These are phyloP conservation scores for Diplogelasinospora grovesii DNA, from an alignment of 495 filamentous ascomycete species.

Conservation along the genomic window DNA sequence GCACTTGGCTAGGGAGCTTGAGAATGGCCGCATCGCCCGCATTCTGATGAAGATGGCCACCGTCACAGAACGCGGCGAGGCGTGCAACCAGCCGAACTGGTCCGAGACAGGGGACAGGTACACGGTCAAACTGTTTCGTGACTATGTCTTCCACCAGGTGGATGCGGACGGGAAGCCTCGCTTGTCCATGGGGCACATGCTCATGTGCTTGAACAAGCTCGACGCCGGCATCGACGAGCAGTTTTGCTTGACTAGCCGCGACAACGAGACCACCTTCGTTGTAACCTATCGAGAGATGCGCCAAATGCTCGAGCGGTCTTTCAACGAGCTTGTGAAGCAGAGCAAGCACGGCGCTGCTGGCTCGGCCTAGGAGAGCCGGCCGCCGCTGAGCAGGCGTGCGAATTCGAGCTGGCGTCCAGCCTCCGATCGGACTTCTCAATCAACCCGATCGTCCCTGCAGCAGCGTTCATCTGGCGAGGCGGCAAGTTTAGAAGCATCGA, in stretches of 20 bases:
- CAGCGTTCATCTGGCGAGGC: no score
- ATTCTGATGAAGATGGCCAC: slow-evolving; percentile 76
- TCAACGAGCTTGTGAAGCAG: slow-evolving; percentile 66
- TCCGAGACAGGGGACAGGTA: slow-evolving; percentile 88
- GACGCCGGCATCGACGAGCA: slow-evolving; percentile 86
- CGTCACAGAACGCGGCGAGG: slow-evolving; percentile 84
- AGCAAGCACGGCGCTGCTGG: slow-evolving; percentile 25
- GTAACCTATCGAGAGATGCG: slow-evolving; percentile 84
- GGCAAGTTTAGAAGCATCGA: no score
- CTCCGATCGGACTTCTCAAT: no score
- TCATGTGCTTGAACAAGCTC: slow-evolving; percentile 79
- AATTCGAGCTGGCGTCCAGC: no score
- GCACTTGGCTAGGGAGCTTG: slow-evolving; percentile 71
- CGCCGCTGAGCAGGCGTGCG: not conserved
- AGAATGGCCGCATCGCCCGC: slow-evolving; percentile 82
- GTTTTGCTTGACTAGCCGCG: slow-evolving; percentile 75
- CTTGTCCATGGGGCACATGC: slow-evolving; percentile 75
- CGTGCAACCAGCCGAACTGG: slow-evolving; percentile 67
- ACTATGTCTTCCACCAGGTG: slow-evolving; percentile 95
- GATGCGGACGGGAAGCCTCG: slow-evolving; percentile 74
- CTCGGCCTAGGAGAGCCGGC: slow-evolving; percentile 16
- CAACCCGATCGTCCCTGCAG: no score
- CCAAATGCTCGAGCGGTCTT: slow-evolving; percentile 69
- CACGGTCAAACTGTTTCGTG: slow-evolving; percentile 85
- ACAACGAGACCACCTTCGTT: slow-evolving; percentile 80